These are phyloP conservation scores for Pseudopithomyces maydicus DNA, from an alignment of 2,329 filamentous ascomycete species.

Conservation along the genomic window DNA sequence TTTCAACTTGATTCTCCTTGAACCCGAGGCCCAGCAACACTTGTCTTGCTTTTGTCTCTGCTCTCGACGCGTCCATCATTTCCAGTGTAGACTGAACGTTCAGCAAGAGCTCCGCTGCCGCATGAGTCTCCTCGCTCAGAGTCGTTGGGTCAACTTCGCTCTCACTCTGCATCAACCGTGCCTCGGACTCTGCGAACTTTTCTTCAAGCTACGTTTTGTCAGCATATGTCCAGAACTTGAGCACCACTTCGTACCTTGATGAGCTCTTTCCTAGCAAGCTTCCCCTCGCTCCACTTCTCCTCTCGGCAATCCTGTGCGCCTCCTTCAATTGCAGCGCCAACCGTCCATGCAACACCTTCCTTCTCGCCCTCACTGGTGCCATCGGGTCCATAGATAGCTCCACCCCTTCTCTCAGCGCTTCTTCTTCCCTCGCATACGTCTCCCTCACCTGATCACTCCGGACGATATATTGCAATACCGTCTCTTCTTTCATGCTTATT, in stretches of 20 bases:
- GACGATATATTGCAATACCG: constrained; percentile 71
- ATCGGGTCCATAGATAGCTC: constrained; percentile 61
- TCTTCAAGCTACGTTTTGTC: constrained; percentile 62
- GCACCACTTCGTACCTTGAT: constrained; percentile 48
- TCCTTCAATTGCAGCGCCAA: constrained; percentile 68
- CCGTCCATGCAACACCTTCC: constrained; percentile 66
- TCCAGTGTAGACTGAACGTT: constrained; percentile 72
- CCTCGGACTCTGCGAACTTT: constrained; percentile 62
- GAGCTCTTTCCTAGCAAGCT: constrained; percentile 76
- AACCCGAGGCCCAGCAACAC: constrained; percentile 73
- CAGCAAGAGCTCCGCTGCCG: constrained; percentile 71
- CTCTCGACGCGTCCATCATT: constrained; percentile 61
- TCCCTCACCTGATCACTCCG: constrained; percentile 57
- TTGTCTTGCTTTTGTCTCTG: constrained; percentile 68
- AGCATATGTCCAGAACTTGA: not conserved
- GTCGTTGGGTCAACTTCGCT: constrained; percentile 61
- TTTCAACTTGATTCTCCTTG: constrained; percentile 63
- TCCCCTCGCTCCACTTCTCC: constrained; percentile 74
- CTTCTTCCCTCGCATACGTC: constrained; percentile 65
- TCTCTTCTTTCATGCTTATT: constrained; percentile 35
- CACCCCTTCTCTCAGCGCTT: constrained; percentile 65
- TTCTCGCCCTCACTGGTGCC: constrained; percentile 64
- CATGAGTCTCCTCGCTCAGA: constrained; percentile 69
- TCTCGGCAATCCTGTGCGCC: constrained; percentile 72
- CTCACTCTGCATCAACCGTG: constrained; percentile 56